These are phyloP conservation scores for Colletotrichum magnum DNA, from an alignment of 2,329 filamentous ascomycete genomes.

Conservation along the genomic window DNA sequence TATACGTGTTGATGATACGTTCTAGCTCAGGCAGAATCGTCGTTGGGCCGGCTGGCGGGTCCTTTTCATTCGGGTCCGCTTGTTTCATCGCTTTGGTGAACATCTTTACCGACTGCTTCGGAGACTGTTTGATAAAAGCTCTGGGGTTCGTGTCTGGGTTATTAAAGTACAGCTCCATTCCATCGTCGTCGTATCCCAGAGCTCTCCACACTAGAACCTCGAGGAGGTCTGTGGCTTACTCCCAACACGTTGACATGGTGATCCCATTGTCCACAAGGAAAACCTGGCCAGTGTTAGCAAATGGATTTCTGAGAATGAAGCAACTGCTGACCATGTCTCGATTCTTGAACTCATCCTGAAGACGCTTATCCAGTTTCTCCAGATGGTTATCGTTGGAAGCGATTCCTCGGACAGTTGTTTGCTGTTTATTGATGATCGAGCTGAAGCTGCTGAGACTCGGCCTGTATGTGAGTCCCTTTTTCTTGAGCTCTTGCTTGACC, in stretches of 20 bases:
- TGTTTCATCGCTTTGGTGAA: slow-evolving; percentile 5
- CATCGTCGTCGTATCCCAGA: slow-evolving; percentile 47
- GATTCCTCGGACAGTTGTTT: neutral
- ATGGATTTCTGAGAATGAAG: no score
- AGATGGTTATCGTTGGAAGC: neutral
- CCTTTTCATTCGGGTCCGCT: neutral
- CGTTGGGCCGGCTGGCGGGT: neutral
- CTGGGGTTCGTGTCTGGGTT: slow-evolving; percentile 7
- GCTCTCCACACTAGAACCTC: slow-evolving; percentile 45
- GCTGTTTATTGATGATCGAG: neutral
- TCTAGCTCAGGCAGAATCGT: slow-evolving; percentile 12
- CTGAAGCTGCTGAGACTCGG: neutral
- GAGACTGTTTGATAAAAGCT: neutral
- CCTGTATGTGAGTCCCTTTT: neutral
- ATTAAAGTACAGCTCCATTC: slow-evolving; percentile 45
- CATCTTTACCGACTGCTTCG: neutral
- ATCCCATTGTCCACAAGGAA: slow-evolving; percentile 49
- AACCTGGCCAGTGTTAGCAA: slow-evolving; percentile 35
- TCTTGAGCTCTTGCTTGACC: neutral
- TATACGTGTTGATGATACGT: slow-evolving; percentile 27
- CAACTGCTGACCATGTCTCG: slow-evolving; percentile 11
- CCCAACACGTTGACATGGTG: slow-evolving; percentile 46
- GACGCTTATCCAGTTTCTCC: slow-evolving; percentile 1
- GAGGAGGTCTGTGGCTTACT: slow-evolving; percentile 43
- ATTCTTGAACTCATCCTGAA: neutral